Percentiles rank a stretch among this genome's conserved stretches.
Conservation (phyloP, 2,329 filamentous ascomycete genomes). For the Paraconiothyrium sp. region DNA sequence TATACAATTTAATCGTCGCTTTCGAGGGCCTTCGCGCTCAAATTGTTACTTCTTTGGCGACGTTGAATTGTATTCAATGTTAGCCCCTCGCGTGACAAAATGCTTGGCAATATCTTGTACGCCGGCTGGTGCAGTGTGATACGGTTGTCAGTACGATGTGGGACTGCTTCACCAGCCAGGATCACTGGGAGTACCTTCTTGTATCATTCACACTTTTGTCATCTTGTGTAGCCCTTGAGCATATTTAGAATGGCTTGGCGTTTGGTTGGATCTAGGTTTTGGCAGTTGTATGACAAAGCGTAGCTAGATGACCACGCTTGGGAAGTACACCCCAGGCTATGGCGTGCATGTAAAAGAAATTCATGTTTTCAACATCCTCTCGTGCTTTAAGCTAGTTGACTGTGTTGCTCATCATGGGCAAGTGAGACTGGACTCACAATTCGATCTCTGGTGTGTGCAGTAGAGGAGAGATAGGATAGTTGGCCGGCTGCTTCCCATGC, state of each 20-base stretch:
- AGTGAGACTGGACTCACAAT: too few relatives aligned
- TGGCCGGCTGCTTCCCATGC: too few relatives aligned
- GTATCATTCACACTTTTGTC: conserved; percentile 12
- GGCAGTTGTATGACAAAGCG: conserved; percentile 4
- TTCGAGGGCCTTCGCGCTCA: neutral
- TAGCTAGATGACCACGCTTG: conserved; percentile 3
- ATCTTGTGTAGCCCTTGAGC: conserved; percentile 4
- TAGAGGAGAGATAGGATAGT: too few relatives aligned
- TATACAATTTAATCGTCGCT: conserved; percentile 17
- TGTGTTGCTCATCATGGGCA: too few relatives aligned
- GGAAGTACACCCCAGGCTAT: neutral
- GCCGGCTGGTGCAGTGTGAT: neutral
- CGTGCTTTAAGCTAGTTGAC: too few relatives aligned
- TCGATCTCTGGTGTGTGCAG: too few relatives aligned
- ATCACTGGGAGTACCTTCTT: conserved; percentile 8
- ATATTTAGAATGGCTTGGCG: conserved; percentile 17
- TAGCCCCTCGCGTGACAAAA: neutral
- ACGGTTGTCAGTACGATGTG: neutral
- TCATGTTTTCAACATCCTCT: conserved; percentile 1
- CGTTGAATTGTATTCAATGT: conserved; percentile 20
- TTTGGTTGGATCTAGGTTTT: conserved; percentile 14
- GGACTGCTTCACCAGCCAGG: neutral
- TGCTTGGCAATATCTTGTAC: neutral
- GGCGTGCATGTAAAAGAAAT: conserved; percentile 7
- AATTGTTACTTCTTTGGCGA: conserved; percentile 12